Base-by-base conservation (phyloP, 202 grass and related monocot genomes). In the Setaria italica region DNA sequence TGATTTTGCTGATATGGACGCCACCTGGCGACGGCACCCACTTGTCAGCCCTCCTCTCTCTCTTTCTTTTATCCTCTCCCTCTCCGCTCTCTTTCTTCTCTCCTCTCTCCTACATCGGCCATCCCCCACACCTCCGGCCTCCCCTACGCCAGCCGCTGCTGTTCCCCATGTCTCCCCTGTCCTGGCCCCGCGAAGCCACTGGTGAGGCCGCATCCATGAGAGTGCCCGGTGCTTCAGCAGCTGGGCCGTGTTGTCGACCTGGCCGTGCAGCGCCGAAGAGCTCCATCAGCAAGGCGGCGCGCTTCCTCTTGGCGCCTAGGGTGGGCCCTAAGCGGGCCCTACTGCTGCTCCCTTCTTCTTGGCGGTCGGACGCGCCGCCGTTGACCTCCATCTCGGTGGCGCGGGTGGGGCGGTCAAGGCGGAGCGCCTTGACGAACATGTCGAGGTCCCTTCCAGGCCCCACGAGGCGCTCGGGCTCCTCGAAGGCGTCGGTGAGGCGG, bases 381-480 rank as follows among this genome's bases (percentile, higher is more conserved):
- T 84, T 72, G 12, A 84, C 15, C 17, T 73, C 75, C 57, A 73
- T 77, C 25, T 4, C 42, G n/a, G 35, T 2, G 77, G 70, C 11
- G 5, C 35, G 58, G 62, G 30, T 6, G 75, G 75, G 49, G 47
- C 47, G 3, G 9, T 80, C 67, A 4, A 88, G 59, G 19, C 35
- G 51, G 6, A 88, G 87, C 1, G 74, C 20, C 81, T 74, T n/a
- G 39, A 88, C 7, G 59, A 88, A 84, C 59, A 60, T 63, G 39
- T 80, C 29, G 30, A 88, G 81, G 76, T 88, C 76, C 19, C 66
- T 74, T 12, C 86, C 74, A 5, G 74, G 80, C 0, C 81, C 59
- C 6, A 68, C 59, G 1, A 88, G 76, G 49, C 6, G 81, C 76
- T 88, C 87, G 20, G 84, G 75, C 49, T 72, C 58, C 2, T 88